phyloP scores from a whole-genome alignment of 1,139 yeast species.

The Debaryomycetaceae sp. region DNA sequence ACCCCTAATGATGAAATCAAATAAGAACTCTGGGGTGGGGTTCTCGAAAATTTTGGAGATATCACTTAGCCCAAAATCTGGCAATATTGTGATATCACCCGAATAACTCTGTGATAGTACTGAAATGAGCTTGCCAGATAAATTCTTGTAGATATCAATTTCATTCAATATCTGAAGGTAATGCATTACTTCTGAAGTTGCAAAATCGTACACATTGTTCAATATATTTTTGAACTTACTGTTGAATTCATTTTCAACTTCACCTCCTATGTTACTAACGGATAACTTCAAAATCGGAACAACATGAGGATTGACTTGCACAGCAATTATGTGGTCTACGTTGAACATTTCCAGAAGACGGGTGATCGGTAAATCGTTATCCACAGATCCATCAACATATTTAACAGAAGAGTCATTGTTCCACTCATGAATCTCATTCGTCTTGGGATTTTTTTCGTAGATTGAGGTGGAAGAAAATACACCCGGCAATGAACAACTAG shows the following conservation, averaged over 20 bases:
- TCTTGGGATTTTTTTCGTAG: slow-evolving; percentile 74
- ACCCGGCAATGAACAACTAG: slow-evolving; percentile 92
- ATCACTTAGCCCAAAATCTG: slow-evolving; percentile 62
- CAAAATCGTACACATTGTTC: slow-evolving; percentile 56
- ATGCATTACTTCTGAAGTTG: slow-evolving; percentile 73
- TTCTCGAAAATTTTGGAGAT: slow-evolving; percentile 65
- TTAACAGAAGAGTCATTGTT: slow-evolving; percentile 71
- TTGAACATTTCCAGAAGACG: slow-evolving; percentile 93
- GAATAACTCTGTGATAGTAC: slow-evolving; percentile 82
- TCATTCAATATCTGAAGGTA: slow-evolving; percentile 70
- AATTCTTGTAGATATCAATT: slow-evolving; percentile 69
- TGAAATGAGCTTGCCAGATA: slow-evolving; percentile 70
- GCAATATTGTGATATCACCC: slow-evolving; percentile 91
- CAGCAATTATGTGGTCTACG: slow-evolving; percentile 93
- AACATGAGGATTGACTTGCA: slow-evolving; percentile 96
- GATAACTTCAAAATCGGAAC: slow-evolving; percentile 78
- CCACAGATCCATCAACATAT: slow-evolving; percentile 95
- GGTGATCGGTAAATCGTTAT: slow-evolving; percentile 87
- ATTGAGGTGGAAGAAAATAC: slow-evolving; percentile 84
- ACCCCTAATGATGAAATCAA: slow-evolving; percentile 74
- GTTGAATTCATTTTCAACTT: slow-evolving; percentile 56
- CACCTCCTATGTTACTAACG: slow-evolving; percentile 68
- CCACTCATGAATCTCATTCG: slow-evolving; percentile 75
- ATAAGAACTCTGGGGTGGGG: slow-evolving; percentile 73
- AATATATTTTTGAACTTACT: slow-evolving; percentile 53